phyloP scores from a whole-genome alignment of 805 yeast species.

The Ogataea polymorpha region DNA sequence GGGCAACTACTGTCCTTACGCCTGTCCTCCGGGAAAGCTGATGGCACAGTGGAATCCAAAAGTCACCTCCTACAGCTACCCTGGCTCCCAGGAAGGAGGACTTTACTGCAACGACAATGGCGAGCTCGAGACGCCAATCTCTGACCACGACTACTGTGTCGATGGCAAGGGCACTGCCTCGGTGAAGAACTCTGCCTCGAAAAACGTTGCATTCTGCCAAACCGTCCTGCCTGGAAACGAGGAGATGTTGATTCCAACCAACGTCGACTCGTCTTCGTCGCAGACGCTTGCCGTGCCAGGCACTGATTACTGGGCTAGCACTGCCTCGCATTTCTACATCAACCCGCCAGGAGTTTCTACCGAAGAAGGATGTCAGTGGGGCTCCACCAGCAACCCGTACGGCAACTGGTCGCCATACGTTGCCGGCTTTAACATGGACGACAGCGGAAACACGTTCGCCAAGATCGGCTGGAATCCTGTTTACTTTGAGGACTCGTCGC shows the following conservation, averaged over 20 bases:
- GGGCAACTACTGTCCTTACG: constrained; percentile 87
- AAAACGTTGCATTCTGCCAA: constrained; percentile 80
- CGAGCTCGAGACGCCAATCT: constrained; percentile 56
- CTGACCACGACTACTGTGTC: constrained; percentile 60
- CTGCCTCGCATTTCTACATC: constrained; percentile 84
- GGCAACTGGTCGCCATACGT: constrained; percentile 96
- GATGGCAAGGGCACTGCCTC: constrained; percentile 76
- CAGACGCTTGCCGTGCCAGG: constrained; percentile 78
- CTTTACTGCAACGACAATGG: constrained; percentile 74
- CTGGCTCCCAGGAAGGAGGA: constrained; percentile 81
- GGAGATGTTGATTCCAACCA: constrained; percentile 88
- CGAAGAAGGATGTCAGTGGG: constrained; percentile 83
- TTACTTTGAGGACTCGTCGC: constrained; percentile 56
- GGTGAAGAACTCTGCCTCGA: constrained; percentile 49
- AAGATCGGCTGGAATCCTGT: constrained; percentile 92
- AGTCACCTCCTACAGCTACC: constrained; percentile 71
- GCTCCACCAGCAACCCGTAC: constrained; percentile 57
- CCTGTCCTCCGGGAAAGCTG: constrained; percentile 84
- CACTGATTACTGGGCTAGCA: constrained; percentile 76
- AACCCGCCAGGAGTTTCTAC: constrained; percentile 80
- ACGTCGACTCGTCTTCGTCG: constrained; percentile 47
- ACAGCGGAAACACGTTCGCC: constrained; percentile 64
- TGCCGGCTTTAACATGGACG: constrained; percentile 85
- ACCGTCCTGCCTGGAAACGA: constrained; percentile 93
- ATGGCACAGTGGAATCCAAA: constrained; percentile 87